phyloP scores from a whole-genome alignment of 139 green algal species.

The Yamagishiella unicocca region DNA sequence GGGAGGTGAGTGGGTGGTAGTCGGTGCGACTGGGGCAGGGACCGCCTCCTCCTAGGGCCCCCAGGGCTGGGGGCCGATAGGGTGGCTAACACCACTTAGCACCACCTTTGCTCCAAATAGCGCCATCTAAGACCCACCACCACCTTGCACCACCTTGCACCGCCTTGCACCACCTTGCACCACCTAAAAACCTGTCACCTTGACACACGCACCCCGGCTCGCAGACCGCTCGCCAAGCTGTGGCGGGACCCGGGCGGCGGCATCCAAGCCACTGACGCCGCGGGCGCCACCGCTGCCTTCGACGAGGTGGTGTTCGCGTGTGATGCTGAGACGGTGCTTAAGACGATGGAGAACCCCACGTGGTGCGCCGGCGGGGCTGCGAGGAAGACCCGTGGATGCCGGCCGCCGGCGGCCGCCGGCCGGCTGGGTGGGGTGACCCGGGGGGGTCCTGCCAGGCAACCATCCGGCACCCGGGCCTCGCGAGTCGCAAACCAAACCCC shows the following conservation, averaged over 20 bases:
- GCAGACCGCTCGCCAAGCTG: conserved; percentile 49
- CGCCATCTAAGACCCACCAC: background rate
- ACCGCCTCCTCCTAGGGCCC: too few species aligned
- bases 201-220: background rate
- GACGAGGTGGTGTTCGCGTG: conserved; percentile 80
- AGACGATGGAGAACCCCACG: conserved; percentile 49
- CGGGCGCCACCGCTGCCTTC: conserved; percentile 51
- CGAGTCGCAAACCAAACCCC: too few species aligned
- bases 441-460: too few species aligned
- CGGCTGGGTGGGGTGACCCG: too few species aligned
- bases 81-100: too few species aligned
- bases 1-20: background rate
- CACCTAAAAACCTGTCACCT: background rate
- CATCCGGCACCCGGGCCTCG: too few species aligned
- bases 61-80: too few species aligned
- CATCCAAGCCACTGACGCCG: conserved; percentile 38
- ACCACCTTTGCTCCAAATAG: too few species aligned
- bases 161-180: background rate
- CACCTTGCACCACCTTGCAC: background rate
- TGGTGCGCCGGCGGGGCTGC: too few species aligned
- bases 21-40: too few species aligned
- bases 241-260: conserved; percentile 34
- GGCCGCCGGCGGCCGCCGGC: too few species aligned
- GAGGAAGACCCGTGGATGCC: too few species aligned
- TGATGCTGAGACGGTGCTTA: conserved; percentile 67